These are phyloP conservation scores for Chlamydomonas applanata DNA, from an alignment of 139 green algal genomes.

Conservation along the genomic window DNA sequence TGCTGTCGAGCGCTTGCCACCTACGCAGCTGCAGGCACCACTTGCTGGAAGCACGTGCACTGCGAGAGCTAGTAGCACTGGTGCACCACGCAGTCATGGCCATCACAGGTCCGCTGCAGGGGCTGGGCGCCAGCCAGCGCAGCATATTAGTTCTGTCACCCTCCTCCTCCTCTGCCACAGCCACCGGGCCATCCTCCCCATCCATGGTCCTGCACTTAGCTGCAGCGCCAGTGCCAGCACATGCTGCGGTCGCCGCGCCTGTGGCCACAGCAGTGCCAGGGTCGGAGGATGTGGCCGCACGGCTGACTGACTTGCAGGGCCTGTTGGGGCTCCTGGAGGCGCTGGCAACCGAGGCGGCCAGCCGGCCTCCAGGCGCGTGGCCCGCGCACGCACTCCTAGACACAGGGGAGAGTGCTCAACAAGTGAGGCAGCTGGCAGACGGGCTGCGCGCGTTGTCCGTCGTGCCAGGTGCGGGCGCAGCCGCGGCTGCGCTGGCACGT, in stretches of 20 bases:
- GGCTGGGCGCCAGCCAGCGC: too few relatives aligned
- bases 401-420: not conserved
- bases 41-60: conserved; percentile 39
- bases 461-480: conserved; percentile 12
- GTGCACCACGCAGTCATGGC: conserved; percentile 20
- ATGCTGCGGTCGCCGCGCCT: not conserved
- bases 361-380: not conserved
- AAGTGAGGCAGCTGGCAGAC: conserved; percentile 26
- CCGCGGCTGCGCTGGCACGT: conserved; percentile 41
- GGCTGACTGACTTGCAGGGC: conserved; percentile 28
- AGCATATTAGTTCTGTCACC: too few relatives aligned
- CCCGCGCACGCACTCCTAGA: conserved; percentile 15
- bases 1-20: conserved; percentile 10
- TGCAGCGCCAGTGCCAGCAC: not conserved
- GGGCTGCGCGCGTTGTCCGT: conserved; percentile 30
- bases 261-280: too few relatives aligned
- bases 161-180: too few relatives aligned
- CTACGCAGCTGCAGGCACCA: conserved; percentile 34
- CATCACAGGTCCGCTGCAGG: conserved; percentile 18
- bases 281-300: not conserved
- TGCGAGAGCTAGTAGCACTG: conserved; percentile 28
- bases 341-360: conserved; percentile 24
- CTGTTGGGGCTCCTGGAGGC: conserved; percentile 44
- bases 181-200: too few relatives aligned
- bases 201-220: too few relatives aligned